Evolutionary conservation across 345 rosid genomes (phyloP), one percentile per base, ranked within the genome.

Genomic region (Citrus australasica): DNA sequence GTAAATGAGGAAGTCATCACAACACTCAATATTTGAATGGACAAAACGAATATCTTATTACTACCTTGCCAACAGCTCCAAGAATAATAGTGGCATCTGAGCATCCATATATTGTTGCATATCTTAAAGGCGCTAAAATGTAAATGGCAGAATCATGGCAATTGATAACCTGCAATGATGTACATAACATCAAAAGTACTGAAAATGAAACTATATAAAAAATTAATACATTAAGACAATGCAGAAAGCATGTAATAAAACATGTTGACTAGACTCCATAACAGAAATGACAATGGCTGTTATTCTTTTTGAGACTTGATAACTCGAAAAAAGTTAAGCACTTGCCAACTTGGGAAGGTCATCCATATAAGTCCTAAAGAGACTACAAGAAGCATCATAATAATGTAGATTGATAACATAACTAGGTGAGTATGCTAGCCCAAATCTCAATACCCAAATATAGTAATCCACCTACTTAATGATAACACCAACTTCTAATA

Each of bases 51-150:
- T 14, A 61, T 75, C 53, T 71, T 3, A 67, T 56, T 38, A 71
- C 76, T 87, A 97, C 99, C 99, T 97, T 97, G 86, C 99, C 99
- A 81, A 93, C 96, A 73, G 99, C 98, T 86, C 99, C 99, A 80
- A 97, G 88, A 85, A 97, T 90, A 80, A 97, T 90, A 66, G 99
- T 97, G 64, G 98, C 81, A 83, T 94, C 99, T 65, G 99, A 97
- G 87, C 98, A 94, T 84, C 99, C 99, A 82, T 97, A 93, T 67
- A 97, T 74, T 21, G 98, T 94, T 58, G 93, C 94, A 83, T 94
- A 93, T 88, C 95, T 89, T 83, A 97, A 77, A 62, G 99, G 99
- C 24, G 97, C 94, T 83, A 97, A 85, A 82, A 97, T 91, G 83
- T 97, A 97, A 83, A 97, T 89, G 67, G 86, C 92, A 72, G 98